Evolutionary conservation across 2,329 filamentous ascomycete genomes (phyloP).

Genomic region (Lomentospora prolificans): DNA sequence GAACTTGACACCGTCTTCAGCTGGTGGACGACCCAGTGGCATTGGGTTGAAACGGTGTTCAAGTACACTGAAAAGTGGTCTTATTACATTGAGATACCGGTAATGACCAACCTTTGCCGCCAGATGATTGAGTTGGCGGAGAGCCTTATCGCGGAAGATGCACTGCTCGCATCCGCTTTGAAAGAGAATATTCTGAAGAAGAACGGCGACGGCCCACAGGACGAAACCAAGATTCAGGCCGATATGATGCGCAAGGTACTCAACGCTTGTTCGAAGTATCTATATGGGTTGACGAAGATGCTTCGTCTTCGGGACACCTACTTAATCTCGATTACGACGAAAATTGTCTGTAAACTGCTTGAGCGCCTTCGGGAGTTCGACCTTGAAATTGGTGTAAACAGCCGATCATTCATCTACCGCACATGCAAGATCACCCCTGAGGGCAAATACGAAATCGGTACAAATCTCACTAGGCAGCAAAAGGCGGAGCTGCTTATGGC

Average conservation of each 20-base stretch:
- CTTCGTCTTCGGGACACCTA: slow-evolving; percentile 81
- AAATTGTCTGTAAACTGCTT: slow-evolving; percentile 75
- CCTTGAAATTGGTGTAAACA: slow-evolving; percentile 56
- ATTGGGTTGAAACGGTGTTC: slow-evolving; percentile 70
- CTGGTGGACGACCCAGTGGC: slow-evolving; percentile 84
- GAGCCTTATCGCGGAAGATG: slow-evolving; percentile 73
- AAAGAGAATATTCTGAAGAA: slow-evolving; percentile 12
- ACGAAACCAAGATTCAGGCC: slow-evolving; percentile 19
- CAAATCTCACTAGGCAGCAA: slow-evolving; percentile 72
- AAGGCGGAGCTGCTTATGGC: slow-evolving; percentile 70
- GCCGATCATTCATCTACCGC: slow-evolving; percentile 53
- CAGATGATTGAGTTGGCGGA: slow-evolving; percentile 94
- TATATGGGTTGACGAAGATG: slow-evolving; percentile 67
- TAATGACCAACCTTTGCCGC: slow-evolving; percentile 87
- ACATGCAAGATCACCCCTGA: slow-evolving; percentile 46
- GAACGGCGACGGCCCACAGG: slow-evolving; percentile 12
- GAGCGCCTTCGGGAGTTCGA: slow-evolving; percentile 67
- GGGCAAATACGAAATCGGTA: slow-evolving; percentile 52
- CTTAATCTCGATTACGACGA: slow-evolving; percentile 71
- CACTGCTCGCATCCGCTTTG: slow-evolving; percentile 67
- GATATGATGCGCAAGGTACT: slow-evolving; percentile 31
- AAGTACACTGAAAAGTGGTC: slow-evolving; percentile 79
- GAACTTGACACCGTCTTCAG: slow-evolving; percentile 59
- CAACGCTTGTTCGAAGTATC: slow-evolving; percentile 17
- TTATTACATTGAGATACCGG: slow-evolving; percentile 58